A percentile compares a stretch with the other conserved stretches of the same genome.
Conservation (phyloP, 2,329 filamentous ascomycete species). For the Neofusicoccum sp. region DNA sequence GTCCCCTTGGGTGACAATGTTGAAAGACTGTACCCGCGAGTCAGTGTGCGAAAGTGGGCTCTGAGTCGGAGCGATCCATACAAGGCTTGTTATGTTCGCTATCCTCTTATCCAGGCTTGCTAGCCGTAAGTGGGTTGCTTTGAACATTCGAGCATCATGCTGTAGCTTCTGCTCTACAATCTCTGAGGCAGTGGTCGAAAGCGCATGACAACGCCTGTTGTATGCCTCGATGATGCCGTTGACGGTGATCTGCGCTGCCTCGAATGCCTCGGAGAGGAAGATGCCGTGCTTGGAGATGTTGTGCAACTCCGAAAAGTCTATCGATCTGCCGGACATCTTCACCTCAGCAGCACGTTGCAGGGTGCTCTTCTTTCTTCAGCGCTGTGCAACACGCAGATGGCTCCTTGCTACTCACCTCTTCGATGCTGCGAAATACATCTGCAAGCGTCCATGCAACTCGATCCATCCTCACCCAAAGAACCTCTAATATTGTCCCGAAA, state of each 20-base stretch:
- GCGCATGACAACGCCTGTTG: not conserved
- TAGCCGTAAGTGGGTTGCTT: slow-evolving; percentile 35
- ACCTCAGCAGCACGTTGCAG: slow-evolving; percentile 24
- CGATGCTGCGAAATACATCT: slow-evolving; percentile 32
- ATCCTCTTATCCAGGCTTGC: slow-evolving; percentile 37
- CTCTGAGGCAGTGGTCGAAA: slow-evolving; percentile 12
- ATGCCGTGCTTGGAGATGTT: slow-evolving; percentile 41
- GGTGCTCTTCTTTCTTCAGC: slow-evolving; percentile 25
- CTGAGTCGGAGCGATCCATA: not conserved
- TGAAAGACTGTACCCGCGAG: too few species aligned
- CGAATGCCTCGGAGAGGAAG: slow-evolving; percentile 37
- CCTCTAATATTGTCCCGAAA: slow-evolving; percentile 24
- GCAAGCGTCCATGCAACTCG: slow-evolving; percentile 29
- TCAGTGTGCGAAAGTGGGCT: not conserved
- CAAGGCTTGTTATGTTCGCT: slow-evolving; percentile 38
- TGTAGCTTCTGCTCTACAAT: slow-evolving; percentile 19
- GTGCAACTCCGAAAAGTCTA: slow-evolving; percentile 33
- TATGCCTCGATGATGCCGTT: slow-evolving; percentile 26
- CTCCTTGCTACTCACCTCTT: slow-evolving; percentile 25
- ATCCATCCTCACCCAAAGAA: slow-evolving; percentile 33
- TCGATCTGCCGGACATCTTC: slow-evolving; percentile 22
- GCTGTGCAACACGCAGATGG: too few species aligned
- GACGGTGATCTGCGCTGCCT: slow-evolving; percentile 30
- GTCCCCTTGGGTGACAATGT: slow-evolving; percentile 41
- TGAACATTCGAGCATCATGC: slow-evolving; percentile 30